Conservation (phyloP, 83 land plant genomes). For the Picea abies region DNA sequence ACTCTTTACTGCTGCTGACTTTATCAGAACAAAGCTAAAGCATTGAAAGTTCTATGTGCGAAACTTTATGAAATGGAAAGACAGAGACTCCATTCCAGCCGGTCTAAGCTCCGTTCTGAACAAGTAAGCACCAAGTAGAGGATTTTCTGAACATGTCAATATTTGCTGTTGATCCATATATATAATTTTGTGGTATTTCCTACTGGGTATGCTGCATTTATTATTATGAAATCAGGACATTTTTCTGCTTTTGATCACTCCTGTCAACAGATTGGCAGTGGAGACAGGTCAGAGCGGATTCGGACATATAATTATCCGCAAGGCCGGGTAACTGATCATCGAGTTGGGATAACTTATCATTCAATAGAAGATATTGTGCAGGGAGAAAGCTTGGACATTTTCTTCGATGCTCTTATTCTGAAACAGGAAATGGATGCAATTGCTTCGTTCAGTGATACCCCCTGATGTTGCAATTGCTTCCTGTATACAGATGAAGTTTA, state of each 20-base stretch:
- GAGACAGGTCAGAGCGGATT: slow-evolving; percentile 94
- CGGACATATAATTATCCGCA: slow-evolving; percentile 97
- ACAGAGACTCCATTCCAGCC: slow-evolving; percentile 50
- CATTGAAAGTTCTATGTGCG: slow-evolving; percentile 86
- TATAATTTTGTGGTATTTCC: neutral
- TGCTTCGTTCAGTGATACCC: slow-evolving; percentile 51
- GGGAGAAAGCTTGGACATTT: slow-evolving; percentile 84
- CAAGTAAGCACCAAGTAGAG: slow-evolving; percentile 54
- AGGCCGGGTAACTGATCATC: slow-evolving; percentile 96
- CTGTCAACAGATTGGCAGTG: slow-evolving; percentile 76
- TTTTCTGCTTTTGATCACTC: neutral
- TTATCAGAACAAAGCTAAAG: slow-evolving; percentile 91
- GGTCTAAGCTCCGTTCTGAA: slow-evolving; percentile 80
- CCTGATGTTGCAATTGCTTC: neutral
- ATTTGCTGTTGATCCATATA: neutral
- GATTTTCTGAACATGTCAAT: neutral
- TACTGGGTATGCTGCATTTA: neutral
- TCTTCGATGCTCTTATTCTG: slow-evolving; percentile 83
- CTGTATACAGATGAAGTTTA: too few species aligned
- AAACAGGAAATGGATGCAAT: slow-evolving; percentile 85
- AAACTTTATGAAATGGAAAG: slow-evolving; percentile 90
- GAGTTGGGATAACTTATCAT: slow-evolving; percentile 91
- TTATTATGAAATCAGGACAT: neutral
- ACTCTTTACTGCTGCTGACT: neutral
- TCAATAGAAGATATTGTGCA: slow-evolving; percentile 75